Evolutionary conservation across 768 basidiomycete genomes (phyloP), one percentile per base, ranked within the genome.

Genomic region (Clavulina sp.): DNA sequence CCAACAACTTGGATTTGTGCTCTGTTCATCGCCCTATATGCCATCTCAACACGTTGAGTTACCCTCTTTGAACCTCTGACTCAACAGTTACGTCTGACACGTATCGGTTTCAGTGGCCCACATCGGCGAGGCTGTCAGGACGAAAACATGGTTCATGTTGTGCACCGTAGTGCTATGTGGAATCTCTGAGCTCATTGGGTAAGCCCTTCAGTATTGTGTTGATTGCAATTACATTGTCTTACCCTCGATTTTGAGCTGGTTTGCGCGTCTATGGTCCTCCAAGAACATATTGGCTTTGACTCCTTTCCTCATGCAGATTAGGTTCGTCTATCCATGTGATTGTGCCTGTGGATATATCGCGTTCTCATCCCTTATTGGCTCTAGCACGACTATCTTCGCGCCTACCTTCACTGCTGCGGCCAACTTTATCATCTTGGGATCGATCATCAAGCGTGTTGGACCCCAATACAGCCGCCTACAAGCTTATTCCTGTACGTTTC

Each of bases 391-490:
- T 9, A 46, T 46, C 43, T 26, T 28, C 16, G 5, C 19, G 23
- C 33, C 52, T 49, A 48, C 28, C 13, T 56, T 48, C 41, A 32
- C 60, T 54, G 58, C 60, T 18, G 77, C 78, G 0, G 75, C 76
- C 13, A 75, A 73, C 56, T 81, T 80, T 59, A 66, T 77, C 38
- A 69, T 77, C 19, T 65, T 80, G 7, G 74, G 76, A 1, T 59
- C 61, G 26, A 64, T 77, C 47, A 72, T 76, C 41, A 58, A 56
- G 19, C 57, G 58, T 3, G 61, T 77, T n/a, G 74, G 73, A 1
- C 43, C 65, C 3, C 58, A 63, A 41, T 75, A 76, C 60, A 73
- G 72, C 54, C 64, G 75, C 0, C 55, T 78, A 4, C 60, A 55
- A 33, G 69, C 75, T 1, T 63, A 57, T 50, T 60, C 58, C 53